Evolutionary conservation across 2,329 filamentous ascomycete genomes (phyloP), one percentile per base, ranked within the genome.

Genomic region (Trichoderma asperellum): DNA sequence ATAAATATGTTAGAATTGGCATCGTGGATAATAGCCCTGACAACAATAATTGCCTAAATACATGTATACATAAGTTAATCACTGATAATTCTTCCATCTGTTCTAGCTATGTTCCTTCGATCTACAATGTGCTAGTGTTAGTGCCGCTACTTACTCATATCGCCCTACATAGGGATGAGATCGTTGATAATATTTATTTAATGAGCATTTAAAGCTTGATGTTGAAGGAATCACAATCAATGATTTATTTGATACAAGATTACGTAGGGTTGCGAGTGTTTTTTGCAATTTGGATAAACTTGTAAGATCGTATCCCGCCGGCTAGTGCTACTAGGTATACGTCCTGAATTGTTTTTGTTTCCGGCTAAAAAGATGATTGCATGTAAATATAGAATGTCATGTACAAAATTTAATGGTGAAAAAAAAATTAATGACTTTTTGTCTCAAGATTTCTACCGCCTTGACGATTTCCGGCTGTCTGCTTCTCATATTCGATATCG

Each of bases 41-140:
- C 47, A 24, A 49, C 18, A 18, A 18, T 16, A 62, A 62, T 29
- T 62, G 60, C 43, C 60, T 62, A 62, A 62, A 62, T 37, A 14
- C 40, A 4, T n/a, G 52, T 12, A 11, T 35, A 53, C 32, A 53
- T 14, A 24, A 8, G 6, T 37, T 1, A 37, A 12, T 5, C 24
- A 24, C 16, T 12, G 24, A 2, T 49, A 49, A 8, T 12, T 24
- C 5, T 12, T 24, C 4, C 7, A 12, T 10, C 18, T 6, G 14
- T 60, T 29, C 5, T 21, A 12, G 37, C 37, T 2, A 4, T 60
- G 12, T 12, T 14, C 5, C 5, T 40, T 24, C n/a, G 1, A 32
- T 16, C 37, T 16, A 43, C 8, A 60, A 4, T 14, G 27, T 32
- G n/a, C 12, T 24, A 29, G 8, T 29, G 6, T 4, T 4, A 16